These are phyloP conservation scores for Coemansia asiatica DNA, from an alignment of 192 early-diverging fungal genomes.

Conservation along the genomic window DNA sequence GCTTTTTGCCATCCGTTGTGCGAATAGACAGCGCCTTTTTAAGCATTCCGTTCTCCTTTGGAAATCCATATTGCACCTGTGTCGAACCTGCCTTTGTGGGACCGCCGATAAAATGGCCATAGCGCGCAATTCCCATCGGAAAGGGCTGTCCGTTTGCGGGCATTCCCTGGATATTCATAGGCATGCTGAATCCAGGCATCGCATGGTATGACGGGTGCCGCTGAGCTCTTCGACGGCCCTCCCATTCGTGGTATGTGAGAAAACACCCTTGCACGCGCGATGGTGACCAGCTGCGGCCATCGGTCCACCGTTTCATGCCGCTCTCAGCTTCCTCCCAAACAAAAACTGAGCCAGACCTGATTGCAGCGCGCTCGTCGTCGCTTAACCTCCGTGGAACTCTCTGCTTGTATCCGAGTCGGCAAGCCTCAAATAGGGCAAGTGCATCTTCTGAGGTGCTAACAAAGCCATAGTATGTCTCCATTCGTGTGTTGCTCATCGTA, in stretches of 20 bases:
- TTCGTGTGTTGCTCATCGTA: conserved; percentile 54
- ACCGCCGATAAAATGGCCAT: conserved; percentile 55
- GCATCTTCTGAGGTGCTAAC: conserved; percentile 87
- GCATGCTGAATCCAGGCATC: conserved; percentile 44
- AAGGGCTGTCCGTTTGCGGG: conserved; percentile 24
- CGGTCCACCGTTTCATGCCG: conserved; percentile 92
- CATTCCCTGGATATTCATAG: conserved; percentile 38
- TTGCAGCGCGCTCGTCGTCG: conserved; percentile 76
- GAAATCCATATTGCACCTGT: conserved; percentile 56
- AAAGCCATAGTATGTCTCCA: conserved; percentile 83
- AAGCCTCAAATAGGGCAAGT: conserved; percentile 86
- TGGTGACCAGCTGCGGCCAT: conserved; percentile 87
- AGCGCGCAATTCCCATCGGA: conserved; percentile 55
- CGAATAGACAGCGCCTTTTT: conserved; percentile 89
- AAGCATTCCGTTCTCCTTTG: conserved; percentile 78
- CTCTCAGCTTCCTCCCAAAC: conserved; percentile 90
- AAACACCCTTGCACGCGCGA: conserved; percentile 85
- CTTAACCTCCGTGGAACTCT: conserved; percentile 79
- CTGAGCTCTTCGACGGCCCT: conserved; percentile 62
- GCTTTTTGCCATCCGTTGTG: conserved; percentile 73
- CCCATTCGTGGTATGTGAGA: conserved; percentile 84
- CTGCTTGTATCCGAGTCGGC: conserved; percentile 69
- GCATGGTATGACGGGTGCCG: conserved; percentile 51
- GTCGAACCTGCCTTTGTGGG: conserved; percentile 54
- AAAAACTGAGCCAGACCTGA: conserved; percentile 84